Evolutionary conservation across 1,284 basidiomycete species (phyloP), one percentile per base, ranked within the genome.

Genomic region (Boletus semigastroideus): DNA sequence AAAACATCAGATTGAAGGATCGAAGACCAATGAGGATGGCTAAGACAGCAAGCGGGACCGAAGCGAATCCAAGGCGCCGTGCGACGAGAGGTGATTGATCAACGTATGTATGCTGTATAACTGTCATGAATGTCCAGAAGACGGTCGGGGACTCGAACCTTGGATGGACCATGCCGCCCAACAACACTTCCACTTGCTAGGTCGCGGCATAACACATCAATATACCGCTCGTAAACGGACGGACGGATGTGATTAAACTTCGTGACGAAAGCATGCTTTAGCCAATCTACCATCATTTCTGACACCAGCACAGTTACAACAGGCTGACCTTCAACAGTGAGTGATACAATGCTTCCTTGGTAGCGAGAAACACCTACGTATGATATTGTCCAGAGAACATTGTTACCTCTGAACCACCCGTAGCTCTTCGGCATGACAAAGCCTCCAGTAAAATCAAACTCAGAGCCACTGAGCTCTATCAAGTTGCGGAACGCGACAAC

Each of bases 231-330:
- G 61, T 99, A 99, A 1, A 98, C 92, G 0, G 89, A 90, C 0
- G 95, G 94, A 1, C 96, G 86, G 49, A 99, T 95, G 64, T 95
- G 92, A 62, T 92, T 92, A 70, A 98, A 98, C 71, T 99, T 99
- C 49, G 95, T 96, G 64, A 99, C 98, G 74, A 99, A 99, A 1
- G 96, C 96, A 66, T 99, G 97, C 67, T 99, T 99, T 53, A 99
- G 79, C 97, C 96, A 99, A 70, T 99, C 97, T 27, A 99, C 97
- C 5, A 93, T 72, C 80, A 93, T 90, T 69, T 99, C 97, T 7
- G 94, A 97, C 1, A 86, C 66, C 65, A 99, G 78, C 3, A 99
- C 97, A 5, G 93, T 90, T 42, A 96, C 59, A 1, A 96, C 94
- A 8, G 96, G 96, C 92, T 94, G 36, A 44, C 31, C 33, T 42